Base-by-base conservation (phyloP, 1,284 basidiomycete genomes). In the Moesziomyces sp. region DNA sequence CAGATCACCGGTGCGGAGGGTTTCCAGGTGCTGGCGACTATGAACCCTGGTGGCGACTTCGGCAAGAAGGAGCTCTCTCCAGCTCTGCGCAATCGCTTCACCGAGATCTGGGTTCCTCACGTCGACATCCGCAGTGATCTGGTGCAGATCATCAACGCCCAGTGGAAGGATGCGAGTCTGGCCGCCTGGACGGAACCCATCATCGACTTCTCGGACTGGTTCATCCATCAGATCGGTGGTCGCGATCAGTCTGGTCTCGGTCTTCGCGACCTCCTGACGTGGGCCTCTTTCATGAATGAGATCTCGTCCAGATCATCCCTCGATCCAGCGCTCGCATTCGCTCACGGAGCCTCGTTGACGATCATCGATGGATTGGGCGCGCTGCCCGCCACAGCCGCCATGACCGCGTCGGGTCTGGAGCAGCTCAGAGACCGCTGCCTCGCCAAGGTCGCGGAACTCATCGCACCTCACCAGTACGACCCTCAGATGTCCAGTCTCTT, bases 11-110 rank as follows among this genome's bases (percentile, higher is more conserved):
- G 74, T 5, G 61, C 52, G 8, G 62, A 72, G 1, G 77, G 75
- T 3, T 99, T 99, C 87, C 91, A 96, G 83, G 89, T 99, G 42
- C 87, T 98, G 0, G 95, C 97, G 1, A 99, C 97, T 0, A 99
- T 99, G 97, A 99, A 99, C 84, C 97, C 97, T 0, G 97, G 97
- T 38, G 97, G 97, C 40, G 97, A 99, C 84, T 99, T 97, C 79
- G 97, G 97, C 43, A 99, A 99, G 87, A 99, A 99, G 84, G 97
- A 99, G 83, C 87, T 99, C 4, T 98, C 95, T 0, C 96, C 96
- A 28, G 97, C 97, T 0, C 87, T 99, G 47, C 90, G 97, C 26
- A 99, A 99, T 86, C 91, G 97, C 16, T 99, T 99, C 86, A 99
- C 97, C 11, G 97, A 99, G 84, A 97, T 99, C 46, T 99, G 95